Base-by-base conservation (phyloP, 176 grass and related monocot species). In the Triticum turgidum region DNA sequence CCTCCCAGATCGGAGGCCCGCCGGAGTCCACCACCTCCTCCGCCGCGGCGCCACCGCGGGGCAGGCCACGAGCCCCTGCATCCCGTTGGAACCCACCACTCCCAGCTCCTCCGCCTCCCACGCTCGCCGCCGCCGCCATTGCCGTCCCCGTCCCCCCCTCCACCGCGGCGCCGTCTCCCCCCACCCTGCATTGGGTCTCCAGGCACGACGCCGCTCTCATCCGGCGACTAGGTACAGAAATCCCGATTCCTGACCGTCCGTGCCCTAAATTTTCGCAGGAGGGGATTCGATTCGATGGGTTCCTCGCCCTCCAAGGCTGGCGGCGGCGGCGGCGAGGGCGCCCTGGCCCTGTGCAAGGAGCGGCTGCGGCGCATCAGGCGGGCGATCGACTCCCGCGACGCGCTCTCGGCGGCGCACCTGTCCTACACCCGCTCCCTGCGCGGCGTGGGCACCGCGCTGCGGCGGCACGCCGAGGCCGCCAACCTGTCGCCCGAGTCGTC, bases 281-380 rank as follows among this genome's bases (percentile, higher is more conserved):
- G 24, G 61, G 61, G 24, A 49, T 49, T 1, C 17, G 61, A 12
- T 63, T 52, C 18, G 54, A 59, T 59, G 54, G 54, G 94, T 82
- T 83, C 94, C 59, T 96, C 97, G 58, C 87, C 79, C 58, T 96
- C 97, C 80, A 99, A 99, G 62, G 88, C 90, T 11, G 44, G 11
- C 44, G 44, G 44, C 54, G 54, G 54, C 54, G 76, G 81, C 44
- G 91, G 88, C 18, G 89, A 96, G 85, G 90, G 91, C 83, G 97
- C 92, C 41, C 83, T 99, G 20, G 78, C 81, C 83, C 87, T 99
- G 34, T 99, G 97, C 89, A 99, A 94, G 85, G 94, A 99, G 69
- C 87, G 94, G 13, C 92, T 91, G 86, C 85, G 89, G 17, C 79
- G 88, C 72, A 99, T 96, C 49, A 90, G 83, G 84, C 85, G 80